Base-by-base conservation (phyloP, 2,329 filamentous ascomycete genomes). In the Chaetomium sp. region DNA sequence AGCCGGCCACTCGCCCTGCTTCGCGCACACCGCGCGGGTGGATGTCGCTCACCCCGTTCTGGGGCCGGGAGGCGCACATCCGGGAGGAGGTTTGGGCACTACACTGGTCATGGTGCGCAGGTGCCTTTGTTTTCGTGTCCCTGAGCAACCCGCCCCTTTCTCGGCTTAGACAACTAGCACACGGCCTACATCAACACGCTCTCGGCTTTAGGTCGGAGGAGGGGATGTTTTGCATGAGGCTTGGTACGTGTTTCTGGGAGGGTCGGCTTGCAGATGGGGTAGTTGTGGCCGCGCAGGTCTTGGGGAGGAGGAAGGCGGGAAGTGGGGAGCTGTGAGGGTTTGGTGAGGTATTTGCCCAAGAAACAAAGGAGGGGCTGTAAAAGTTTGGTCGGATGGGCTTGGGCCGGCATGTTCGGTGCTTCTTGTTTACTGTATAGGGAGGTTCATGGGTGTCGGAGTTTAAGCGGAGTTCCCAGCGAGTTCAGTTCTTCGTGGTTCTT, bases 141-240 rank as follows among this genome's bases (percentile, higher is more conserved):
- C 38, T 42, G 38, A 42, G 38, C 38, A n/a, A 42, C 13, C 38
- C 38, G 16, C n/a, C 38, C 16, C 38, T 6, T 42, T 7, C 38
- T 7, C 5, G 38, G 38, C 16, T 4, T 19, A 42, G 19, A 42
- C 38, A n/a, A 42, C 33, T 10, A 4, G 8, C 31, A 33, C 31
- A 8, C 10, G 8, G 90, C 88, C 13, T 91, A 89, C 77, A 86
- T 91, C 72, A 87, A 85, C 73, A 91, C 89, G 0, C 83, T 91
- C 54, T 78, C 87, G 2, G 83, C 87, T n/a, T n/a, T n/a, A n/a
- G n/a, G n/a, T n/a, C n/a, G 76, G 77, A 1, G 67, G 71, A n/a
- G 70, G 68, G 25, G 76, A 80, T 25, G 75, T 77, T n/a, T 72
- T 84, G 16, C 77, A 83, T 65, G 80, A 84, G 74, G 79, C n/a